phyloP scores from a whole-genome alignment of 495 filamentous ascomycete genomes.

The Penicillium samsonianum region DNA sequence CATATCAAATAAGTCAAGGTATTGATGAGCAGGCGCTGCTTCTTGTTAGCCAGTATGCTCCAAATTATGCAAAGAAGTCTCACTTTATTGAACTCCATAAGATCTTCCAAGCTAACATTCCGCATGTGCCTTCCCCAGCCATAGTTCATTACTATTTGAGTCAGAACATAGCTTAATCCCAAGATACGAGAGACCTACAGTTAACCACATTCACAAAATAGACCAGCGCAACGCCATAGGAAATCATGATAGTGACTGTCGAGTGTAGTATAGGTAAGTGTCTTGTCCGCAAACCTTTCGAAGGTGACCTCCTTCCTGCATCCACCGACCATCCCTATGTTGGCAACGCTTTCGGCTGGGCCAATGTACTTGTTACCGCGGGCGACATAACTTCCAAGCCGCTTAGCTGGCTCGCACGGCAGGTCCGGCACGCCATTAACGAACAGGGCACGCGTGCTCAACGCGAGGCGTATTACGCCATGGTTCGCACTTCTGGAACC shows the following conservation, averaged over 20 bases:
- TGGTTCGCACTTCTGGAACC: constrained; percentile 22
- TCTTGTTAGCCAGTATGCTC: neutral
- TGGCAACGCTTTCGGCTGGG: constrained; percentile 30
- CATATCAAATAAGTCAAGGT: constrained; percentile 20
- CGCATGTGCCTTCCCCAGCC: constrained; percentile 28
- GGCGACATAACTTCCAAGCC: constrained; percentile 40
- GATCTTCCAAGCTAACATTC: constrained; percentile 22
- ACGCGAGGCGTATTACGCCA: constrained; percentile 35
- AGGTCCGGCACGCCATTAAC: constrained; percentile 38
- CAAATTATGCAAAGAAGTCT: neutral
- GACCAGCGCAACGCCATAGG: constrained; percentile 17
- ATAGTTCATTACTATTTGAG: constrained; percentile 20
- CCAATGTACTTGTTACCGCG: constrained; percentile 35
- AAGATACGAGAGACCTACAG: constrained; percentile 4
- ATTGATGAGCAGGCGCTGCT: constrained; percentile 13
- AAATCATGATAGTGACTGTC: constrained; percentile 21
- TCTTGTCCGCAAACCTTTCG: constrained; percentile 24
- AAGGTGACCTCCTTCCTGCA: constrained; percentile 32
- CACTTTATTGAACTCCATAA: constrained; percentile 19
- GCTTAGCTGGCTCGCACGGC: constrained; percentile 41
- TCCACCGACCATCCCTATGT: constrained; percentile 26
- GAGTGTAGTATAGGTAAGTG: constrained; percentile 1
- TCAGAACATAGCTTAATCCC: neutral
- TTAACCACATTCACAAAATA: constrained; percentile 24
- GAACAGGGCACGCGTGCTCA: constrained; percentile 47